Base-by-base conservation (phyloP, 2,329 filamentous ascomycete genomes). In the Nigrospora osmanthi region DNA sequence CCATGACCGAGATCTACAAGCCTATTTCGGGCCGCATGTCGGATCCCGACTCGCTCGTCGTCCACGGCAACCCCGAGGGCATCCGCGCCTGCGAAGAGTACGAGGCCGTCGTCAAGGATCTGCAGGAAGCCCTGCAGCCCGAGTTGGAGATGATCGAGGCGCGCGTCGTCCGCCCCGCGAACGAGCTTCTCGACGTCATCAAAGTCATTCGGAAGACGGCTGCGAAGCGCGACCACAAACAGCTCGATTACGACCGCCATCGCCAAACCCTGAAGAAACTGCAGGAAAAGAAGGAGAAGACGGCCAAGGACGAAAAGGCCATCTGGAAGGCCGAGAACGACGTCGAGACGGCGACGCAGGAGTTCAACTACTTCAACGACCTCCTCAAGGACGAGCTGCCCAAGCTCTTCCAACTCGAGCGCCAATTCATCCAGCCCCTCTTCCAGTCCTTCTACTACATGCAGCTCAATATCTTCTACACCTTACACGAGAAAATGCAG, bases 381-480 rank as follows among this genome's bases (percentile, higher is more conserved):
- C 73, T 98, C 42, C 78, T 98, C 49, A 98, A 98, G 71, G 88
- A 94, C 15, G 93, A 98, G 68, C 73, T 98, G 51, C 93, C 93
- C 28, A 89, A 89, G 65, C 78, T 98, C 11, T 98, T 98, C 66
- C 66, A 72, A 9, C 80, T 98, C 15, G 93, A 98, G 66, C 80
- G 84, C 52, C 86, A 97, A 65, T 97, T 98, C 64, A 98, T 98
- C 65, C 84, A 88, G 54, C 93, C 93, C 3, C 80, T 98, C 9
- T 98, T 98, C 75, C 93, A 97, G 65, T 95, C 88, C 11, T 98
- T 98, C 71, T 98, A 98, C 70, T 98, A 97, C 73, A 98, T 98
- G 93, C 93, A 98, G 67, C 80, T 98, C 53, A 98, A 98, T 66
- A 88, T 98, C 53, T 98, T 97, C 66, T 98, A 98, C 68, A 98